These are phyloP conservation scores for Phoenix dactylifera DNA, from an alignment of 176 grass and related monocot species.

Conservation along the genomic window DNA sequence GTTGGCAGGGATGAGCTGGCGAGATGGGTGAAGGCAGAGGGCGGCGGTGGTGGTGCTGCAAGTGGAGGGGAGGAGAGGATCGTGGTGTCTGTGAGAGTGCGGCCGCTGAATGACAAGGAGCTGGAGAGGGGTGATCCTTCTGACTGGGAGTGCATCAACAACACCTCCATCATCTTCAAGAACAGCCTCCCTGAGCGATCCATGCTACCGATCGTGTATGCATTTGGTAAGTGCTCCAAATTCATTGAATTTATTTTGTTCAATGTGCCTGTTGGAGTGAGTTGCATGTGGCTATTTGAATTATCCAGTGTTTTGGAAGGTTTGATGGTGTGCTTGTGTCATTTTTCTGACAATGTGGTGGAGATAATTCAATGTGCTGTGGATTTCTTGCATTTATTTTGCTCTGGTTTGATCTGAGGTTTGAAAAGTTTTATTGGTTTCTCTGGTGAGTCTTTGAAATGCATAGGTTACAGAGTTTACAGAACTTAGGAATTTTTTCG, in stretches of 20 bases:
- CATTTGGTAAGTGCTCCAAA: constrained; percentile 46
- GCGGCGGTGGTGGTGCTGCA: constrained; percentile 26
- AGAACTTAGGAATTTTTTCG: too few relatives aligned
- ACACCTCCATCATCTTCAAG: constrained; percentile 61
- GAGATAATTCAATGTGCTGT: too few relatives aligned
- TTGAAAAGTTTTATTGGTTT: too few relatives aligned
- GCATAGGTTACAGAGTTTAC: too few relatives aligned
- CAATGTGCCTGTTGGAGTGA: too few relatives aligned
- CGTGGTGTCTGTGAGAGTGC: constrained; percentile 65
- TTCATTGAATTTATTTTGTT: neutral
- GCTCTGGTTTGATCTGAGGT: too few relatives aligned
- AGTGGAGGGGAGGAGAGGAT: constrained; percentile 48
- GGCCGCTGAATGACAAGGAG: constrained; percentile 62
- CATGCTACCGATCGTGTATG: constrained; percentile 51
- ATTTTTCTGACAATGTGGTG: too few relatives aligned
- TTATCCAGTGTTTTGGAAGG: too few relatives aligned
- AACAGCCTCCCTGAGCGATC: constrained; percentile 54
- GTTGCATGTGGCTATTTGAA: too few relatives aligned
- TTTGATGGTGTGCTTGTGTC: neutral
- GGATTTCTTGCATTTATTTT: too few relatives aligned
- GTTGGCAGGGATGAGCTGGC: too few relatives aligned
- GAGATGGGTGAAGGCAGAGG: constrained; percentile 7
- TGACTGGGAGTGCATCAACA: constrained; percentile 66
- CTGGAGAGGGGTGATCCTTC: constrained; percentile 44
- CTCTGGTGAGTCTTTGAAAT: too few relatives aligned